These are phyloP conservation scores for Tricholoma hemisulphureum DNA, from an alignment of 768 basidiomycete species.

Conservation along the genomic window DNA sequence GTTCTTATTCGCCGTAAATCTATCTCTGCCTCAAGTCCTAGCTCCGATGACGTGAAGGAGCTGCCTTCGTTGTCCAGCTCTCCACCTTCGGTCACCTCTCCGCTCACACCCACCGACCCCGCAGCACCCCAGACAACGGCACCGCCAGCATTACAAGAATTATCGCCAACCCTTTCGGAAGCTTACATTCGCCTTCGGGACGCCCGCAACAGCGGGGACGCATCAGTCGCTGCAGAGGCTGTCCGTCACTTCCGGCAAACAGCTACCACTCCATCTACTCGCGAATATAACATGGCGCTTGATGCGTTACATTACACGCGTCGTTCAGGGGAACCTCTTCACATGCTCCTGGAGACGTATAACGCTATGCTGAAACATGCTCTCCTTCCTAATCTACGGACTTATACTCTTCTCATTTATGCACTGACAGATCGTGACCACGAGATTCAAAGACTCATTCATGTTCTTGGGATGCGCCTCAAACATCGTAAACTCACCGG, in stretches of 20 bases:
- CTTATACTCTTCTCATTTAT: conserved; percentile 60
- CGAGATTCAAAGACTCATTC: conserved; percentile 53
- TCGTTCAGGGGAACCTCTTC: conserved; percentile 50
- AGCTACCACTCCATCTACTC: conserved; percentile 35
- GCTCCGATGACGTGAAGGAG: background rate
- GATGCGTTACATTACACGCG: conserved; percentile 49
- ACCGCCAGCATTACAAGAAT: conserved; percentile 3
- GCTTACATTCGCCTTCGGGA: conserved; percentile 21
- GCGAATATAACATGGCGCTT: conserved; percentile 65
- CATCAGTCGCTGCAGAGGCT: conserved; percentile 30
- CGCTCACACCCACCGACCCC: conserved; percentile 19
- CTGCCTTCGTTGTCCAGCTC: conserved; percentile 4
- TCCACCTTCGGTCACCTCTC: conserved; percentile 10
- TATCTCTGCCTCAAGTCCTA: conserved; percentile 9
- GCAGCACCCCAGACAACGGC: conserved; percentile 18
- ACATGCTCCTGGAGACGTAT: conserved; percentile 63
- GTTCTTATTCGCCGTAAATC: conserved; percentile 12
- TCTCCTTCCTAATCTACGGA: conserved; percentile 59
- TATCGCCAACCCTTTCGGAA: conserved; percentile 11
- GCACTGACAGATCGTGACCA: conserved; percentile 65
- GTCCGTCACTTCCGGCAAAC: conserved; percentile 34
- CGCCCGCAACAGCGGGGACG: conserved; percentile 27
- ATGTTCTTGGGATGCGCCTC: conserved; percentile 40
- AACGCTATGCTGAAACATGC: conserved; percentile 64
- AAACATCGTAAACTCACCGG: conserved; percentile 34